Evolutionary conservation across 768 basidiomycete species (phyloP).

Genomic region (Amanita subjunquillea): DNA sequence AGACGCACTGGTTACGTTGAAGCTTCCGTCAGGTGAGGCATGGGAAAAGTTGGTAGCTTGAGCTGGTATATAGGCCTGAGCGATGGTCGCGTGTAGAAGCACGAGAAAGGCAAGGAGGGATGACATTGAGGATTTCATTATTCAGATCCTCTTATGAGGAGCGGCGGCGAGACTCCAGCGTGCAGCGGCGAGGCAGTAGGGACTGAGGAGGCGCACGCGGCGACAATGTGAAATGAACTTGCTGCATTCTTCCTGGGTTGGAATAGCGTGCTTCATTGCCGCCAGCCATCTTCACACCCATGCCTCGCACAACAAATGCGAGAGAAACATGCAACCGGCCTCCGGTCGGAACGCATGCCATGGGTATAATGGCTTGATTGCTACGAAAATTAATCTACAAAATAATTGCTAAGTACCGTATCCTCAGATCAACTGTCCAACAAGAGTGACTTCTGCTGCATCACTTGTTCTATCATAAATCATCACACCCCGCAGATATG

Average conservation of each 20-base stretch:
- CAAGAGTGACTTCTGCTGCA: neutral
- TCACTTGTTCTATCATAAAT: conserved; percentile 40
- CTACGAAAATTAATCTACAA: neutral
- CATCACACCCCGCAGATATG: conserved; percentile 67
- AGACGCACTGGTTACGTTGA: conserved; percentile 48
- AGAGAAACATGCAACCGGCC: too few relatives aligned
- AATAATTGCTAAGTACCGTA: neutral
- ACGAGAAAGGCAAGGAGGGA: conserved; percentile 5
- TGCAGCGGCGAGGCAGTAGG: neutral
- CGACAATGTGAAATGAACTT: neutral
- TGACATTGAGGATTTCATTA: conserved; percentile 1
- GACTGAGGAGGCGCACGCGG: neutral
- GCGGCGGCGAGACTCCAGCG: neutral
- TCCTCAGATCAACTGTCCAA: conserved; percentile 3
- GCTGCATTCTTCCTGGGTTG: neutral
- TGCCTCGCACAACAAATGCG: too few relatives aligned
- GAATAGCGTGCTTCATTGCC: neutral
- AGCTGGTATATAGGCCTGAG: conserved; percentile 59
- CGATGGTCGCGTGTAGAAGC: conserved; percentile 11
- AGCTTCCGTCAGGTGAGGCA: conserved; percentile 26
- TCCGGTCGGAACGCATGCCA: too few relatives aligned
- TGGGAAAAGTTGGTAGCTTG: conserved; percentile 56
- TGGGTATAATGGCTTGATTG: neutral
- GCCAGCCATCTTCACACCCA: neutral
- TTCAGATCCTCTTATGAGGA: neutral